Evolutionary conservation across 169 alveolate genomes (phyloP).

Genomic region (Amoebophrya sp.): DNA sequence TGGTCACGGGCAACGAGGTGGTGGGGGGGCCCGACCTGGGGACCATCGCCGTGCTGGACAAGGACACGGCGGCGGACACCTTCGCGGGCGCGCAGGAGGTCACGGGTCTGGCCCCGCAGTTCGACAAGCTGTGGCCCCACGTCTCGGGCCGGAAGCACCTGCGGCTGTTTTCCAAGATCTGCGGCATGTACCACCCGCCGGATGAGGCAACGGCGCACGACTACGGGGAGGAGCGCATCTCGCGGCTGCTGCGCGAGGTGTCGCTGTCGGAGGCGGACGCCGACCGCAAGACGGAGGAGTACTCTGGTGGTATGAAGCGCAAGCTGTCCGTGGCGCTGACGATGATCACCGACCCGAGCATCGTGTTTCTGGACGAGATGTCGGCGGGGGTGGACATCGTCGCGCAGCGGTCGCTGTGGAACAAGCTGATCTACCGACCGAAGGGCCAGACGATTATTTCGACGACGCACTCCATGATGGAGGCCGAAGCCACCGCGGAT

Average conservation of each 20-base stretch:
- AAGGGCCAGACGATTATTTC: constrained; percentile 28
- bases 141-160: background rate
- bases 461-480: constrained; percentile 62
- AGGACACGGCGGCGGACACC: no score
- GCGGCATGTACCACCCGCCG: background rate
- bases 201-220: background rate
- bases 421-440: background rate
- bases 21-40: no score
- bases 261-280: background rate
- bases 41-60: no score
- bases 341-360: background rate
- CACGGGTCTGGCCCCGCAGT: background rate
- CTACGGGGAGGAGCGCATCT: background rate
- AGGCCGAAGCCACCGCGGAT: constrained; percentile 49
- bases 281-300: background rate
- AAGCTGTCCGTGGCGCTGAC: background rate
- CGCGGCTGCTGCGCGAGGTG: background rate
- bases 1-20: no score
- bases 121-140: background rate
- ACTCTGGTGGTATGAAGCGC: background rate
- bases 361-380: background rate
- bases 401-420: background rate
- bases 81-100: background rate
- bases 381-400: background rate
- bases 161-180: background rate